Conservation (phyloP, 805 yeast genomes). For the Grigorovia yakushimaensis region DNA sequence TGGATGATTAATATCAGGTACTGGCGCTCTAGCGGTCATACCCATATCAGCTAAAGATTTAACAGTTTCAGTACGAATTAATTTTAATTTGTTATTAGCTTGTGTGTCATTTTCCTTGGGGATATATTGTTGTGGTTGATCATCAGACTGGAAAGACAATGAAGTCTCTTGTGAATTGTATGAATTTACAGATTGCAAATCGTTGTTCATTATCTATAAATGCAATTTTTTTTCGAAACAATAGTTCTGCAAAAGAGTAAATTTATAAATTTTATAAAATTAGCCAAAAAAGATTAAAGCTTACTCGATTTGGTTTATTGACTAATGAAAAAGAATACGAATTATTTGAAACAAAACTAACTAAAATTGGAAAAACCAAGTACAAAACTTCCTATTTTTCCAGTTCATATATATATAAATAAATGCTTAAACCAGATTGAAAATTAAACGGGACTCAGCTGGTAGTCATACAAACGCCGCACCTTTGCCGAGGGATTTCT, state of each 20-base stretch:
- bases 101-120: constrained; percentile 6
- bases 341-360: too few species aligned
- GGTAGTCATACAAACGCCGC: neutral
- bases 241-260: too few species aligned
- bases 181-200: constrained; percentile 9
- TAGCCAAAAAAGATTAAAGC: too few species aligned
- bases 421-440: too few species aligned
- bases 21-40: constrained; percentile 42
- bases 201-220: constrained; percentile 7
- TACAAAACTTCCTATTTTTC: too few species aligned
- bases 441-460: too few species aligned
- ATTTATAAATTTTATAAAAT: too few species aligned
- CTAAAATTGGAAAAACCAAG: too few species aligned
- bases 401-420: too few species aligned
- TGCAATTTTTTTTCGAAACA: neutral
- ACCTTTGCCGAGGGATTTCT: neutral
- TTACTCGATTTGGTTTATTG: too few species aligned
- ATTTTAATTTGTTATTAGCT: constrained; percentile 20
- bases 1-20: constrained; percentile 50
- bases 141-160: constrained; percentile 9
- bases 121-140: constrained; percentile 21
- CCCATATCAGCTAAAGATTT: constrained; percentile 60
- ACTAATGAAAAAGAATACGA: too few species aligned
- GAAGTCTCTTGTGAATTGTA: constrained; percentile 8
- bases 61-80: constrained; percentile 61